Evolutionary conservation across 306 rosid species (phyloP).

Genomic region (Cucumis melo): DNA sequence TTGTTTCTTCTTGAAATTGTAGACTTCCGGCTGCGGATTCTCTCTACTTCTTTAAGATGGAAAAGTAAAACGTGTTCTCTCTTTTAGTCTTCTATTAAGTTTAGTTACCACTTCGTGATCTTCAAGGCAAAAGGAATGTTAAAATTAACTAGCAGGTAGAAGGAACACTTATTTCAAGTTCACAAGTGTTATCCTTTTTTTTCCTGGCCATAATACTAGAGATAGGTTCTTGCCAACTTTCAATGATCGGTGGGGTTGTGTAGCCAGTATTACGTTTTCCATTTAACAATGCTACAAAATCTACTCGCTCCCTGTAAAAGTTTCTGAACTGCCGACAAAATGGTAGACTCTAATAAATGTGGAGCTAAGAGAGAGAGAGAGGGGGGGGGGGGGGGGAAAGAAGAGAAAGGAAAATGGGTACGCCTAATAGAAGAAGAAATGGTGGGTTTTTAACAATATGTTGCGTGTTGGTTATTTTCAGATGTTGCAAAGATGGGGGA

Average conservation of each 20-base stretch:
- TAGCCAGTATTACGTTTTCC: not conserved
- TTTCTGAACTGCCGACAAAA: not conserved
- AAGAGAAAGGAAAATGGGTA: not conserved
- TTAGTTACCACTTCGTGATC: not conserved
- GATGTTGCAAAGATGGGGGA: slow-evolving; percentile 75
- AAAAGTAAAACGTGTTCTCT: not conserved
- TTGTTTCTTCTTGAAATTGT: not conserved
- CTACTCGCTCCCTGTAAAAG: not conserved
- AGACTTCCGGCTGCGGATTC: not conserved
- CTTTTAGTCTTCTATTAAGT: not conserved
- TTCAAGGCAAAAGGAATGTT: not conserved
- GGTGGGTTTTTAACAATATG: not conserved
- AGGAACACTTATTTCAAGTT: not conserved
- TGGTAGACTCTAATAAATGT: not conserved
- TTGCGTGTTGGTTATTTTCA: not conserved
- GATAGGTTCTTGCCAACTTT: not conserved
- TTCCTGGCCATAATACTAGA: not conserved
- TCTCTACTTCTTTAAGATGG: not conserved
- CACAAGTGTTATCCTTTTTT: not conserved
- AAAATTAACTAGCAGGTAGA: not conserved
- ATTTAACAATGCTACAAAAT: not conserved
- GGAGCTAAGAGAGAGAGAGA: not conserved
- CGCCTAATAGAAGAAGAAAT: not conserved
- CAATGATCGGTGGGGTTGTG: not conserved
- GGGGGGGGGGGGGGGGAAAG: not conserved